phyloP scores from a whole-genome alignment of 169 alveolate species.

The Besnoitia besnoiti region DNA sequence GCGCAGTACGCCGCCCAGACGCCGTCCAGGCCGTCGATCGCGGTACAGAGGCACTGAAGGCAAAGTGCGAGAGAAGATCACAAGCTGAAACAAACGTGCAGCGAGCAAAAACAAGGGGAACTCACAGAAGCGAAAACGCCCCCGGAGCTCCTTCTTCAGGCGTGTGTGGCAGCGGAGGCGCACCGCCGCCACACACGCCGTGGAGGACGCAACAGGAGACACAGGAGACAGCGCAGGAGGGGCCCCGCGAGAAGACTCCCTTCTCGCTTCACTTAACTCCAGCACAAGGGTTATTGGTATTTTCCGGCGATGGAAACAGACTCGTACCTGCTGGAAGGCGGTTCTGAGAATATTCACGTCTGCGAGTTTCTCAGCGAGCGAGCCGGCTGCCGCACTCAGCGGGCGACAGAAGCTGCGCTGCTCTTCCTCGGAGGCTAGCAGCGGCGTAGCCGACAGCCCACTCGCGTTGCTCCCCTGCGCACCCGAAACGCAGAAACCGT shows the following conservation, averaged over 20 bases:
- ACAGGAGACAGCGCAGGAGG: too few species aligned
- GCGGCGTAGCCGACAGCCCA: constrained; percentile 24
- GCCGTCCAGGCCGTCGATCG: constrained; percentile 47
- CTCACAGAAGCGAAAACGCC: not conserved
- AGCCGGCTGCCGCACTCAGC: not conserved
- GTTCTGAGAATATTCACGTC: constrained; percentile 51
- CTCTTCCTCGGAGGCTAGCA: constrained; percentile 13
- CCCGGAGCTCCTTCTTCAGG: too few species aligned
- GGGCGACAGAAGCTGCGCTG: constrained; percentile 47
- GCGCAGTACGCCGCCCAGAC: constrained; percentile 64
- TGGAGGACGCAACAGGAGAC: too few species aligned
- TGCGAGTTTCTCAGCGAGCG: constrained; percentile 10
- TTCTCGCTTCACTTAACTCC: too few species aligned
- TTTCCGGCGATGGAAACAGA: too few species aligned
- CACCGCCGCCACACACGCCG: too few species aligned
- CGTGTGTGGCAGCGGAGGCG: too few species aligned
- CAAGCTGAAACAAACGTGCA: not conserved
- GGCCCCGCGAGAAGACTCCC: too few species aligned
- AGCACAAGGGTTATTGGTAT: too few species aligned
- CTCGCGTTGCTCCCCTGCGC: not conserved
- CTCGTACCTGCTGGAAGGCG: constrained; percentile 37
- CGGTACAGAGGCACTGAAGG: constrained; percentile 40
- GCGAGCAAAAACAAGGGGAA: not conserved
- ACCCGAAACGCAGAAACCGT: not conserved
- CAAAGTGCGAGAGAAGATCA: not conserved